Evolutionary conservation across 805 yeast genomes (phyloP), one percentile per base, ranked within the genome.

Genomic region (Millerago galiae): DNA sequence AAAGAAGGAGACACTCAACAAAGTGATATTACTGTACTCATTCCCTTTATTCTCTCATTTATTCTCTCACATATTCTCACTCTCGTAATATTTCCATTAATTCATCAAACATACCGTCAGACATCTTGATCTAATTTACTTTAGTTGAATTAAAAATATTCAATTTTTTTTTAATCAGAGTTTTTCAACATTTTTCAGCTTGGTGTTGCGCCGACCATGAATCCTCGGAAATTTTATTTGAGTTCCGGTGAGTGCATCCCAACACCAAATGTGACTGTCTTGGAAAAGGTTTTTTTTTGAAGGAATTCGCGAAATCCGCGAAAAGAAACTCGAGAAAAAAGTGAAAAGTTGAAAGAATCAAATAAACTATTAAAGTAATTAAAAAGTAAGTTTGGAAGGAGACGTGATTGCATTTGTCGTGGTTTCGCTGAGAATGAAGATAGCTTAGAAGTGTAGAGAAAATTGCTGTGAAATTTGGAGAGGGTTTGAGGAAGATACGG

Each of bases 101-200:
- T 14, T 11, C 3, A 40, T 53, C 59, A 48, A 41, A 55, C 60
- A 48, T 56, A 56, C 60, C 60, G 50, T 56, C 60, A 55, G 60
- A 56, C 60, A 56, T 56, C 35, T 51, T 56, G 55, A 35, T 38
- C 42, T 41, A 37, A 36, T 35, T 42, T 27, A 38, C 35, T 38
- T 38, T 36, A 24, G 33, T n/a, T 34, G 15, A 28, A 13, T 13
- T 28, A 14, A 15, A 36, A 34, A 40, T 38, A 15, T 32, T 32
- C 32, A 17, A 28, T 34, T 38, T 42, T 42, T 38, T 34, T 34
- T 34, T 21, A 21, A 31, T 36, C 15, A 25, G 35, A 37, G 37
- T 37, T 37, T 37, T 37, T 37, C 34, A 28, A 26, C 14, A 34
- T 37, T 36, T 42, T 42, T 38, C 45, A 38, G 42, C 35, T 34